Evolutionary conservation across 140 eudicot species (phyloP).

Genomic region (Senecio squalidus): DNA sequence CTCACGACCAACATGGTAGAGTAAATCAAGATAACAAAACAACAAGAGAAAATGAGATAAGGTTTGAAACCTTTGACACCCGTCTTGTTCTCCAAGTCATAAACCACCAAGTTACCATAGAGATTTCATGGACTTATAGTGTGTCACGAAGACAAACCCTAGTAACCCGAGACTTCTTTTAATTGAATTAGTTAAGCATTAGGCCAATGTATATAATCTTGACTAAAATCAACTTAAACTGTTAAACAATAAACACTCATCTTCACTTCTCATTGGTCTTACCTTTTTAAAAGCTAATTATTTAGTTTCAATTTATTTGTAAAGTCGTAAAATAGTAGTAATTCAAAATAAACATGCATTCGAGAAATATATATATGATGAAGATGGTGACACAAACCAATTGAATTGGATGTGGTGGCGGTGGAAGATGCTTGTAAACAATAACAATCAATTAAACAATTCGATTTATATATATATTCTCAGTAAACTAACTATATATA

Average conservation of each 20-base stretch:
- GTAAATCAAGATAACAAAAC: too few relatives aligned
- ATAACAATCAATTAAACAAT: conserved; percentile 14
- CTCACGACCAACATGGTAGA: too few relatives aligned
- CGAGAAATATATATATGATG: conserved; percentile 12
- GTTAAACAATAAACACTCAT: background rate
- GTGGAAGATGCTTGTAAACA: conserved; percentile 14
- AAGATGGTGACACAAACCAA: conserved; percentile 23
- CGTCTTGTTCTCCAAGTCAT: too few relatives aligned
- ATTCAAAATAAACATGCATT: conserved; percentile 1
- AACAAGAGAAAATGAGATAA: too few relatives aligned
- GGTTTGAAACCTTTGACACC: too few relatives aligned
- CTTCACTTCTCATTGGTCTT: background rate
- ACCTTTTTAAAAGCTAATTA: background rate
- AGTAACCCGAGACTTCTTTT: background rate
- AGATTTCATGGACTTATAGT: too few relatives aligned
- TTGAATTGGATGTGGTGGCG: conserved; percentile 20
- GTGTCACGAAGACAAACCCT: background rate
- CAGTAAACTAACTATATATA: conserved; percentile 7
- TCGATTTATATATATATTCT: conserved; percentile 15
- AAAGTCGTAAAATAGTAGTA: background rate
- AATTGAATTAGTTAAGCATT: conserved; percentile 1
- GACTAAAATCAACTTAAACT: background rate
- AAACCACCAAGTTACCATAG: too few relatives aligned
- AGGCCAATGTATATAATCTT: background rate
- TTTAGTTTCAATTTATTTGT: background rate